Evolutionary conservation across 2,329 filamentous ascomycete species (phyloP), one percentile per base, ranked within the genome.

Genomic region (Phialemonium atrogriseum): DNA sequence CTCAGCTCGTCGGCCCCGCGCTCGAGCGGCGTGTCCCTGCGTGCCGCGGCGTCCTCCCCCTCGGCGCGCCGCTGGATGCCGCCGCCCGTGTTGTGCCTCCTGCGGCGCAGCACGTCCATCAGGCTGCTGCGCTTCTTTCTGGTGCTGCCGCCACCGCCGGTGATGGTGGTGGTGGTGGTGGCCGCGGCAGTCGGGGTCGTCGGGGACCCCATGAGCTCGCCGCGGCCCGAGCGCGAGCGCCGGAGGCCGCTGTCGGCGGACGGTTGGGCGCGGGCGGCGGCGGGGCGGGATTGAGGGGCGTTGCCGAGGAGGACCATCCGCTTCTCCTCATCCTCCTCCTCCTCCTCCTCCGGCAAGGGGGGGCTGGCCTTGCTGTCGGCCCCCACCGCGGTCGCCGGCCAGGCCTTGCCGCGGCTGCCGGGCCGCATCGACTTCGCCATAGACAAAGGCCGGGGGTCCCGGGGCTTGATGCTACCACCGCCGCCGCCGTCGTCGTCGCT

Each of bases 31-130:
- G 74, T 80, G 41, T 83, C 78, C 31, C 69, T 64, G 8, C 77
- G 62, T 2, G 77, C 75, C 3, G 70, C 69, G 40, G 68, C 78
- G 42, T 80, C 77, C 10, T 55, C 48, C 8, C 59, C 46, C 14
- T 68, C 68, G 1, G 60, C 54, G 22, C 75, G 73, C 19, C 68
- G 62, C 13, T 80, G 68, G 45, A 68, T 73, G 28, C 63, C 33
- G 58, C 34, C 58, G 47, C 16, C 71, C 65, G 21, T 55, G 55
- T 24, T 30, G 24, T 57, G 62, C 50, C 77, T 82, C 54, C 71
- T 80, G 33, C 81, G 76, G 22, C 77, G 72, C n/a, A 86, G 55
- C 5, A 73, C 73, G 3, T 65, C 66, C 55, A 77, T 66, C 37
- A 79, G 56, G 39, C 70, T 73, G 35, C 57, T 66, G 28, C 64